Percentiles rank a stretch among this genome's conserved stretches.
Conservation (phyloP, 176 grass and related monocot genomes). For the Thalia dealbata region DNA sequence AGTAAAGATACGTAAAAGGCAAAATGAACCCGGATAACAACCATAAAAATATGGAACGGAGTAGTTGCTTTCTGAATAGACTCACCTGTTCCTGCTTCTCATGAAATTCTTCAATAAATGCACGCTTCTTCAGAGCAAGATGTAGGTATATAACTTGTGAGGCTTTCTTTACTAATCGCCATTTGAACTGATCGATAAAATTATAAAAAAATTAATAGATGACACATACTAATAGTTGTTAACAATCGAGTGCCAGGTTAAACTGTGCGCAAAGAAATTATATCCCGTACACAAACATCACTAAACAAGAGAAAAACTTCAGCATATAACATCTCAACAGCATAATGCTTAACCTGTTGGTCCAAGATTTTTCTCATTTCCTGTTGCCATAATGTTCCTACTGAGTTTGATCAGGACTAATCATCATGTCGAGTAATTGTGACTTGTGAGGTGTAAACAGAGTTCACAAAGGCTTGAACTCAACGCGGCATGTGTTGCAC, state of each 20-base stretch:
- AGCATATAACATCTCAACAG: too few species aligned
- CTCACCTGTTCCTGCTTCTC: slow-evolving; percentile 97
- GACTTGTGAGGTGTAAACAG: too few species aligned
- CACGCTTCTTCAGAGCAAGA: slow-evolving; percentile 80
- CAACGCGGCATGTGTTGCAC: too few species aligned
- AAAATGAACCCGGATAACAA: slow-evolving; percentile 7
- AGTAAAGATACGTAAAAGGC: background rate
- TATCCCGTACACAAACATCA: background rate
- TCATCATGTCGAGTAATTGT: too few species aligned
- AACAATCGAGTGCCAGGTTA: background rate
- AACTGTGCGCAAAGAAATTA: background rate
- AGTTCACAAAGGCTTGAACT: too few species aligned
- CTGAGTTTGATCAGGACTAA: too few species aligned
- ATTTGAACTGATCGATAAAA: slow-evolving; percentile 82
- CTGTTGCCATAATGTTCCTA: too few species aligned
- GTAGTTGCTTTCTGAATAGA: background rate
- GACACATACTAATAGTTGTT: background rate
- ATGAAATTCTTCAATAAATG: slow-evolving; percentile 87
- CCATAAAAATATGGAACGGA: background rate
- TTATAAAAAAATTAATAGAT: slow-evolving; percentile 36
- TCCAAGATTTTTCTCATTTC: too few species aligned
- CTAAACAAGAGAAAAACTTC: background rate
- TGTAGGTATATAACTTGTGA: slow-evolving; percentile 91
- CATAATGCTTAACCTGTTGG: too few species aligned
- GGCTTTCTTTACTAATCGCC: slow-evolving; percentile 93